phyloP scores from a whole-genome alignment of 495 filamentous ascomycete genomes.

The Penicillium daleae region DNA sequence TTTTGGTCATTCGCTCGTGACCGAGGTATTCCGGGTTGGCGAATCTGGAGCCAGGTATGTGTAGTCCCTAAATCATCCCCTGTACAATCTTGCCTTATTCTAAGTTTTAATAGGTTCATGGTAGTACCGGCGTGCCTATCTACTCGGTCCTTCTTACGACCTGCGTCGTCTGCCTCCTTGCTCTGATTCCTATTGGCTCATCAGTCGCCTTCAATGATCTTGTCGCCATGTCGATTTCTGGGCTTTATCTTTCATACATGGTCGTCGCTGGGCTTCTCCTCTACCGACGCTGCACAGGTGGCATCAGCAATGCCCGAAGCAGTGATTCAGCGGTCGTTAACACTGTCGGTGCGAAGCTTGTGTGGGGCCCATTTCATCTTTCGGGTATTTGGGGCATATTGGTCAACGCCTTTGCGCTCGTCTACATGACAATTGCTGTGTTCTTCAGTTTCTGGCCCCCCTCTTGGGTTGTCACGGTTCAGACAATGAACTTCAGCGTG shows the following conservation, averaged over 20 bases:
- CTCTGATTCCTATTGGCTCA: constrained; percentile 52
- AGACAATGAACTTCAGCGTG: constrained; percentile 52
- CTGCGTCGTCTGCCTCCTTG: constrained; percentile 40
- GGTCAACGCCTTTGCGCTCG: constrained; percentile 37
- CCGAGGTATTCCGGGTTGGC: constrained; percentile 52
- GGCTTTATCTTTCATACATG: constrained; percentile 50
- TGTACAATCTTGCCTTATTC: neutral
- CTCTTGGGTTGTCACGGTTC: constrained; percentile 31
- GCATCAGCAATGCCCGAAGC: constrained; percentile 31
- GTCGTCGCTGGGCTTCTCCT: constrained; percentile 50
- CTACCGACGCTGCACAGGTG: constrained; percentile 46
- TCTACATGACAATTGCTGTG: constrained; percentile 51
- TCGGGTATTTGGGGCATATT: constrained; percentile 34
- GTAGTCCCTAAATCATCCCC: neutral
- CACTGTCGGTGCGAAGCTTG: constrained; percentile 39
- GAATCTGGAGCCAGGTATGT: constrained; percentile 47
- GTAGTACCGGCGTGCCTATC: constrained; percentile 38
- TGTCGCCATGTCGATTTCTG: constrained; percentile 46
- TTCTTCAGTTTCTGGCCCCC: constrained; percentile 59
- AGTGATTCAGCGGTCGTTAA: constrained; percentile 28
- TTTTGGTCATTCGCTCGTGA: constrained; percentile 61
- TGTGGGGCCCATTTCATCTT: constrained; percentile 44
- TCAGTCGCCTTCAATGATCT: constrained; percentile 51
- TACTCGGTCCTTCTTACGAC: constrained; percentile 45
- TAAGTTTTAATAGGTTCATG: constrained; percentile 27